phyloP scores from a whole-genome alignment of 202 grass and related monocot species.

The Zizania palustris region DNA sequence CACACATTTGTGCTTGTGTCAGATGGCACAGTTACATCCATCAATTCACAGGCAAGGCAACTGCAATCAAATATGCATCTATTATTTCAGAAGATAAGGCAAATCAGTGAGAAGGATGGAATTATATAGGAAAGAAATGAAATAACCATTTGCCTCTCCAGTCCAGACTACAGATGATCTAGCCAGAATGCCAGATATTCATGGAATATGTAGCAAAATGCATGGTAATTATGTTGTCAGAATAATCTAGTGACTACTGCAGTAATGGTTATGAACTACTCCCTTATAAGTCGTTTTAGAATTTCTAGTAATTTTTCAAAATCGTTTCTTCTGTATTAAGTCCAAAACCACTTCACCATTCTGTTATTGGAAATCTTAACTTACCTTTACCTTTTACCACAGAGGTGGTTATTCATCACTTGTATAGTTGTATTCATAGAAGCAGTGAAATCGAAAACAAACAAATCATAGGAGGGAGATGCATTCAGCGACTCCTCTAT shows the following conservation, averaged over 20 bases:
- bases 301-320: too few relatives aligned
- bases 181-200: not conserved
- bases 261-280: not conserved
- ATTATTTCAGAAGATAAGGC: constrained; percentile 10
- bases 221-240: not conserved
- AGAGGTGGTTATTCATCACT: not conserved
- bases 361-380: not conserved
- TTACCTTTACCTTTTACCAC: too few relatives aligned
- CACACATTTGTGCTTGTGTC: constrained; percentile 9
- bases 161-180: not conserved
- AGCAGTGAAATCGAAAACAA: not conserved
- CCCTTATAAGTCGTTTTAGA: too few relatives aligned
- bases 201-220: not conserved
- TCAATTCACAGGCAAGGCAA: constrained; percentile 2
- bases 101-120: not conserved
- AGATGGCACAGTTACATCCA: not conserved
- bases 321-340: too few relatives aligned
- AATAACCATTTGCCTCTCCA: not conserved
- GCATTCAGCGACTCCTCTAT: not conserved
- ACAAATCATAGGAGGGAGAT: not conserved
- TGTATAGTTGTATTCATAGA: not conserved
- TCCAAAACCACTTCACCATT: not conserved
- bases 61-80: not conserved
- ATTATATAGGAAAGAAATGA: constrained; percentile 3
- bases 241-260: constrained; percentile 12